A percentile compares a stretch with the other conserved stretches of the same genome.
phyloP scores from a whole-genome alignment of 441 rosid species.

The Iberis amara region DNA sequence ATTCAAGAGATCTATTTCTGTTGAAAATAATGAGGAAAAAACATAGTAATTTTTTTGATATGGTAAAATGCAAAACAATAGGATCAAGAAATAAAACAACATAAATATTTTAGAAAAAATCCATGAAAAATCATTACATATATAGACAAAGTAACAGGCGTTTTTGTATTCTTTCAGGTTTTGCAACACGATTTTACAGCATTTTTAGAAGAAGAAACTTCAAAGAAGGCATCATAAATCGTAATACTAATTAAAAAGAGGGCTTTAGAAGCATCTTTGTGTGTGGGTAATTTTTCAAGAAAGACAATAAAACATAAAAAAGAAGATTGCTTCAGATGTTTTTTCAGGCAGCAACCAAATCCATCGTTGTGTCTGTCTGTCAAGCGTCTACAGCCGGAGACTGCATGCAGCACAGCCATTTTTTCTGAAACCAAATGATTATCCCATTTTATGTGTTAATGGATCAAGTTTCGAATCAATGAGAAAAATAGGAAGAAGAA shows the following conservation, averaged over 20 bases:
- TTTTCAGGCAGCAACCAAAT: constrained; percentile 11
- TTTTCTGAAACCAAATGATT: constrained; percentile 46
- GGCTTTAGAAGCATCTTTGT: constrained; percentile 33
- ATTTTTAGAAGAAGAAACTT: constrained; percentile 31
- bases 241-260: constrained; percentile 23
- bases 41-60: too few species aligned
- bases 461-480: not conserved
- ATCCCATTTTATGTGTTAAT: not conserved
- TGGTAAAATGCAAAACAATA: too few species aligned
- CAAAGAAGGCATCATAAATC: constrained; percentile 41
- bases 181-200: constrained; percentile 47
- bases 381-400: constrained; percentile 66
- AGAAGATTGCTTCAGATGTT: constrained; percentile 25
- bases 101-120: too few species aligned
- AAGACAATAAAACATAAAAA: constrained; percentile 29
- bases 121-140: not conserved
- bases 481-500: not conserved
- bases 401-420: constrained; percentile 87
- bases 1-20: too few species aligned
- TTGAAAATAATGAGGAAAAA: too few species aligned
- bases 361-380: constrained; percentile 20
- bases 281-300: constrained; percentile 20
- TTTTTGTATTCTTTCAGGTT: constrained; percentile 12
- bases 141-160: constrained; percentile 1
- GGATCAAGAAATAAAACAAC: too few species aligned